Percentiles rank a stretch among this genome's conserved stretches.
These are phyloP conservation scores for Alternaria brassicae DNA, from an alignment of 2,329 filamentous ascomycete genomes.

Conservation along the genomic window DNA sequence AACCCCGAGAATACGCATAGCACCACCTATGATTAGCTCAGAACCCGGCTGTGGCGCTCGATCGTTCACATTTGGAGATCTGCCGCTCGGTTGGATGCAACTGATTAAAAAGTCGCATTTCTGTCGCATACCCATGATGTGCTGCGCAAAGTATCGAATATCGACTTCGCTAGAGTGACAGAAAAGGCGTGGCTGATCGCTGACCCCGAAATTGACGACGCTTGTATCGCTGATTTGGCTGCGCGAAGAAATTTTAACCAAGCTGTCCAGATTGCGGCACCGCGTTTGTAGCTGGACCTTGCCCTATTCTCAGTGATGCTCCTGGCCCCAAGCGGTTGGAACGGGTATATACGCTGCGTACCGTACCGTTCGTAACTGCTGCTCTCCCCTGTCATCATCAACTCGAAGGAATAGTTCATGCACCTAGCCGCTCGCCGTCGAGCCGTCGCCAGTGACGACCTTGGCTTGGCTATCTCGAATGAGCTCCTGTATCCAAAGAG, in stretches of 20 bases:
- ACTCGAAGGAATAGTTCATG: conserved; percentile 12
- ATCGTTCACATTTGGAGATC: conserved; percentile 16
- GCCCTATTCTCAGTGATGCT: background rate
- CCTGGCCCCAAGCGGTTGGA: conserved; percentile 9
- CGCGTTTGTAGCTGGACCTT: conserved; percentile 1
- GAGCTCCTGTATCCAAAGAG: conserved; percentile 46
- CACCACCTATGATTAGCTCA: conserved; percentile 44
- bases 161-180: conserved; percentile 1
- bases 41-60: conserved; percentile 13
- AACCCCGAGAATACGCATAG: conserved; percentile 37
- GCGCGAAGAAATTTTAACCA: background rate
- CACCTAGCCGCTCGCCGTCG: conserved; percentile 29
- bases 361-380: conserved; percentile 1
- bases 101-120: conserved; percentile 8
- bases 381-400: background rate
- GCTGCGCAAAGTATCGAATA: conserved; percentile 6
- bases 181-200: conserved; percentile 5
- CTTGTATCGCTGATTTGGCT: background rate
- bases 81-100: background rate
- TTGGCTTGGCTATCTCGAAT: conserved; percentile 41
- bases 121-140: conserved; percentile 6
- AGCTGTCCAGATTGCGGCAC: conserved; percentile 6
- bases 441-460: conserved; percentile 36
- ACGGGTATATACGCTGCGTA: conserved; percentile 1
- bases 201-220: background rate